Conservation (phyloP, 495 filamentous ascomycete species). For the Massariosphaeria phaeospora region DNA sequence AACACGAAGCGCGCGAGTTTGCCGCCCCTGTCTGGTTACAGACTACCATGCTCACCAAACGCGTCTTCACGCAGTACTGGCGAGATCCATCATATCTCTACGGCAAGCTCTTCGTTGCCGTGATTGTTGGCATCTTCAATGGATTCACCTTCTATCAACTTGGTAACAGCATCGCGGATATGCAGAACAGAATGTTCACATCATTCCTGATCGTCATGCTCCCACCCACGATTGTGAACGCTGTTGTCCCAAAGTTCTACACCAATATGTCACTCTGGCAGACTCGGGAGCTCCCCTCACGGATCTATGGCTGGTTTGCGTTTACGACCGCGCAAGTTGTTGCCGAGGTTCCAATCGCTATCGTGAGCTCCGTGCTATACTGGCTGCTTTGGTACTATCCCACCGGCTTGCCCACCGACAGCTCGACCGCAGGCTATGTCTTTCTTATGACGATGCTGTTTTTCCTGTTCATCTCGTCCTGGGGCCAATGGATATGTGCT, state of each 20-base stretch:
- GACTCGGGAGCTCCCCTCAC: constrained; percentile 66
- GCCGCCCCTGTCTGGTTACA: constrained; percentile 59
- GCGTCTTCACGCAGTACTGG: constrained; percentile 68
- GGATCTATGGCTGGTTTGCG: constrained; percentile 79
- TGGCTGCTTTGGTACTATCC: constrained; percentile 77
- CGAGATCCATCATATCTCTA: constrained; percentile 67
- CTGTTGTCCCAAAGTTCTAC: constrained; percentile 80
- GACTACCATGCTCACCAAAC: constrained; percentile 56
- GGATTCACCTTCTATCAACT: constrained; percentile 80
- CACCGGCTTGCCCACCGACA: constrained; percentile 61
- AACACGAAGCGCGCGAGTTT: constrained; percentile 50
- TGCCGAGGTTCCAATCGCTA: constrained; percentile 68
- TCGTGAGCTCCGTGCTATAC: constrained; percentile 62
- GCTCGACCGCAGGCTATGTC: constrained; percentile 66
- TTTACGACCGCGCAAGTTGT: constrained; percentile 74
- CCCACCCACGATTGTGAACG: constrained; percentile 66
- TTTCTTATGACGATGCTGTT: constrained; percentile 81
- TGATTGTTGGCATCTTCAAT: constrained; percentile 57
- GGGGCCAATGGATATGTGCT: constrained; percentile 74
- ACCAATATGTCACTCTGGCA: constrained; percentile 70
- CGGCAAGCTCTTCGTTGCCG: constrained; percentile 64
- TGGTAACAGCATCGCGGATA: constrained; percentile 58
- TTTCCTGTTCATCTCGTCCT: constrained; percentile 70
- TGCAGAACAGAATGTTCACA: constrained; percentile 80
- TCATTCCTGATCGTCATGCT: constrained; percentile 69